phyloP scores from a whole-genome alignment of 2,329 filamentous ascomycete genomes.

The Sclerotinia minor region DNA sequence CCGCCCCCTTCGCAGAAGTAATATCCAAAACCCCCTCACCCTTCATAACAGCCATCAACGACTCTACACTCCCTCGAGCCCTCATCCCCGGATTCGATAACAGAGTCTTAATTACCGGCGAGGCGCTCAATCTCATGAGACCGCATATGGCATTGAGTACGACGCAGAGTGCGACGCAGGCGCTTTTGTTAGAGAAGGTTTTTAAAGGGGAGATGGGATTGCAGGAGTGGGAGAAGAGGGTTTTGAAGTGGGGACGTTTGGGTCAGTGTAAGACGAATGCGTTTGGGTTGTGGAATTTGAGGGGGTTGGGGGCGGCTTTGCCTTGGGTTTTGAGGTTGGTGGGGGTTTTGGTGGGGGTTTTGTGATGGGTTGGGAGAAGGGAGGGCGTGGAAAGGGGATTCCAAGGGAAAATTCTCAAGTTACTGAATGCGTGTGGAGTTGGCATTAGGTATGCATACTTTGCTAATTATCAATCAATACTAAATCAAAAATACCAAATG shows the following conservation, averaged over 20 bases:
- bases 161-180: slow-evolving; percentile 44
- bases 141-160: slow-evolving; percentile 49
- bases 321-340: slow-evolving; percentile 7
- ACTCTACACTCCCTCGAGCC: slow-evolving; percentile 43
- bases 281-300: slow-evolving; percentile 17
- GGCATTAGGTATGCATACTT: no score
- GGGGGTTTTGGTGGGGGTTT: slow-evolving; percentile 2
- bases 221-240: slow-evolving; percentile 22
- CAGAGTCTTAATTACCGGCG: slow-evolving; percentile 45
- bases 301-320: background rate
- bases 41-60: slow-evolving; percentile 48
- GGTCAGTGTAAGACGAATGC: slow-evolving; percentile 22
- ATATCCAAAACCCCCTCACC: slow-evolving; percentile 45
- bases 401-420: no score
- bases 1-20: slow-evolving; percentile 39
- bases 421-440: no score
- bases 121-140: slow-evolving; percentile 48
- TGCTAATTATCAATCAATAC: no score
- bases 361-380: background rate
- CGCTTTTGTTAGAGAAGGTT: slow-evolving; percentile 28
- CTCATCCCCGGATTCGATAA: slow-evolving; percentile 44
- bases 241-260: slow-evolving; percentile 25
- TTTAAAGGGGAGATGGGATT: slow-evolving; percentile 27
- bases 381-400: no score
- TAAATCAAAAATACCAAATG: no score